Percentiles rank a stretch among this genome's conserved stretches.
These are phyloP conservation scores for Guyanaporus albipodus DNA, from an alignment of 768 basidiomycete species.

Conservation along the genomic window DNA sequence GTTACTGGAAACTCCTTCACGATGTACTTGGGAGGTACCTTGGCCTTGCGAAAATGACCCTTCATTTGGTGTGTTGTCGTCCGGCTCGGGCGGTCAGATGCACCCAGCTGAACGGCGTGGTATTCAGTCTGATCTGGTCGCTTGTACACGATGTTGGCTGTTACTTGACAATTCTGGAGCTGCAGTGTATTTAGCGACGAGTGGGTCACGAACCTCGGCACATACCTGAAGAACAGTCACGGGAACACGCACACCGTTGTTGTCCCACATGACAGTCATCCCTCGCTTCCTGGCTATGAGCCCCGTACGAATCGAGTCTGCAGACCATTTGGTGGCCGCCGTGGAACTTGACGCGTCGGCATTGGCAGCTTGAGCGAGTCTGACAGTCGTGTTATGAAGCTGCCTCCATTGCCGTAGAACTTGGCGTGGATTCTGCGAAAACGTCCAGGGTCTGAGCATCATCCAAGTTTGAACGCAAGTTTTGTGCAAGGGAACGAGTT, in stretches of 20 bases:
- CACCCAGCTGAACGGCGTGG: slow-evolving; percentile 92
- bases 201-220: slow-evolving; percentile 3
- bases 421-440: slow-evolving; percentile 37
- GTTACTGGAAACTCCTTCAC: slow-evolving; percentile 89
- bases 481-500: slow-evolving; percentile 3
- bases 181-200: slow-evolving; percentile 28
- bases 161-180: slow-evolving; percentile 90
- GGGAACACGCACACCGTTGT: slow-evolving; percentile 81
- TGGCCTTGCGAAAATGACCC: slow-evolving; percentile 85
- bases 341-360: slow-evolving; percentile 19
- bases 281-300: slow-evolving; percentile 93
- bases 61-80: slow-evolving; percentile 75
- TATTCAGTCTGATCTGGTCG: slow-evolving; percentile 68
- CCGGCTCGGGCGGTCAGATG: slow-evolving; percentile 68
- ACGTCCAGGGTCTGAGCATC: slow-evolving; percentile 54
- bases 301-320: slow-evolving; percentile 83
- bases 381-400: slow-evolving; percentile 42
- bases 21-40: slow-evolving; percentile 75
- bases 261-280: slow-evolving; percentile 92
- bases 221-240: slow-evolving; percentile 92
- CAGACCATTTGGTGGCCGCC: slow-evolving; percentile 66
- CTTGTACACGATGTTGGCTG: slow-evolving; percentile 65
- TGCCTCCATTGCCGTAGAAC: slow-evolving; percentile 34
- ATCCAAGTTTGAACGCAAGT: slow-evolving; percentile 16
- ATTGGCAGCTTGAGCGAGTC: slow-evolving; percentile 26